Percentiles rank a stretch among this genome's conserved stretches.
phyloP scores from a whole-genome alignment of 139 green algal genomes.

The Coelastrella sp. region DNA sequence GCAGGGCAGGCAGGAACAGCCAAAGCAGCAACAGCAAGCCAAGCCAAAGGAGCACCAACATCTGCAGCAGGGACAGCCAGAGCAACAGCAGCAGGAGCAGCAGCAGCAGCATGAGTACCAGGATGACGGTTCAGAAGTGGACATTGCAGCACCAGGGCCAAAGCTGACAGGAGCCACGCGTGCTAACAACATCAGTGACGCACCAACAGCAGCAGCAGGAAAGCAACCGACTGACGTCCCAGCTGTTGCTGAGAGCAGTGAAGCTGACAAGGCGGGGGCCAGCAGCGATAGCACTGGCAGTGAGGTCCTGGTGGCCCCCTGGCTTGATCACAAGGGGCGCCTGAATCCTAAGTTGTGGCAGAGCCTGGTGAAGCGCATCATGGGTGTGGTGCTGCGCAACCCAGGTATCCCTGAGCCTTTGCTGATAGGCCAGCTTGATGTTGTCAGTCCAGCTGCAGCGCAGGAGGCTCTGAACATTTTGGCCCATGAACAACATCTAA shows the following conservation, averaged over 20 bases:
- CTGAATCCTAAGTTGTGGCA: slow-evolving; percentile 28
- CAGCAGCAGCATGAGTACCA: not conserved
- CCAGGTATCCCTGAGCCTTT: slow-evolving; percentile 46
- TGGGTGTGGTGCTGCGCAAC: slow-evolving; percentile 42
- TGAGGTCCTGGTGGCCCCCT: slow-evolving; percentile 12
- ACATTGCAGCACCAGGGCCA: no score
- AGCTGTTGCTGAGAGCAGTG: no score
- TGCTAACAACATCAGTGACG: no score
- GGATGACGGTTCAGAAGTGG: no score
- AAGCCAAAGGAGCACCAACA: not conserved
- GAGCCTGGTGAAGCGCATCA: slow-evolving; percentile 40
- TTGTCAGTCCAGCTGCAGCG: slow-evolving; percentile 10
- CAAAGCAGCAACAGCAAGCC: slow-evolving; percentile 12
- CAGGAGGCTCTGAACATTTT: slow-evolving; percentile 7
- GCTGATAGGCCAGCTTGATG: slow-evolving; percentile 26
- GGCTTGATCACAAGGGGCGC: slow-evolving; percentile 41
- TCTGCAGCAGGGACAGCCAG: not conserved
- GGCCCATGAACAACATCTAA: slow-evolving; percentile 16
- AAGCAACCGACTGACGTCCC: no score
- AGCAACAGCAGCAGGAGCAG: slow-evolving; percentile 1
- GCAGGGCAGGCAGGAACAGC: slow-evolving; percentile 8
- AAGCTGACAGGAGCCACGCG: no score
- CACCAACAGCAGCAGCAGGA: no score
- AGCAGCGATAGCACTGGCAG: not conserved
- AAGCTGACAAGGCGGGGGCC: not conserved